Evolutionary conservation across 1,284 basidiomycete species (phyloP).

Genomic region (Ganoderma meredithae): DNA sequence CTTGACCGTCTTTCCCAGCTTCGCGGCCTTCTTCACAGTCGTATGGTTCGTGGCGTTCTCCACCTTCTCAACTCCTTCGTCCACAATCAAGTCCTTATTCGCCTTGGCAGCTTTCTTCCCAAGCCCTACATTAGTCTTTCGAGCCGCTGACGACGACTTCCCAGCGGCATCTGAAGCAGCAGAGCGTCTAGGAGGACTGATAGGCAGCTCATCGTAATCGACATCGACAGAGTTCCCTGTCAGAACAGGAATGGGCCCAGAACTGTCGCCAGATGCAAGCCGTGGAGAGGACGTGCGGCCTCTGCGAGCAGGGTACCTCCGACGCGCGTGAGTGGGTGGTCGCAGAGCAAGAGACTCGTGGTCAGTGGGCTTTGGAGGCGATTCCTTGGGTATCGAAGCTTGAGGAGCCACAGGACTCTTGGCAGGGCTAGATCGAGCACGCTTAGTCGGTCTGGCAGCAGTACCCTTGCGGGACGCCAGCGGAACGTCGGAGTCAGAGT

Average conservation of each 20-base stretch:
- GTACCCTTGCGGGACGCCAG: not conserved
- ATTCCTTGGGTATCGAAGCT: not conserved
- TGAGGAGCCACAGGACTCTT: not conserved
- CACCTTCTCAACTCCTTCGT: not conserved
- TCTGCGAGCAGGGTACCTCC: constrained; percentile 37
- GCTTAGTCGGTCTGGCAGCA: constrained; percentile 24
- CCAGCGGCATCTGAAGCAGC: constrained; percentile 2
- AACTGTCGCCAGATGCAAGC: not conserved
- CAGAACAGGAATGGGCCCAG: not conserved
- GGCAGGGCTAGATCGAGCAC: constrained; percentile 16
- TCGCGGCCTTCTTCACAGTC: not conserved
- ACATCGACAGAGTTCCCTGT: constrained; percentile 14
- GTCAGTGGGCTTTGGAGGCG: not conserved
- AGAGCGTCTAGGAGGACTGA: constrained; percentile 15
- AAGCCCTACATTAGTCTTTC: not conserved
- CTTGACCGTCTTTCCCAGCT: not conserved
- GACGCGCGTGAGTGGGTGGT: constrained; percentile 25
- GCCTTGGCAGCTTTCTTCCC: constrained; percentile 9
- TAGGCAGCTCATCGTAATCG: constrained; percentile 40
- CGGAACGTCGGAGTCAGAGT: constrained; percentile 12
- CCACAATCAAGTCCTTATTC: constrained; percentile 10
- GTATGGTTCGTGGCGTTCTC: not conserved
- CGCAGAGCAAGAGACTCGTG: constrained; percentile 28
- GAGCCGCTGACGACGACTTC: constrained; percentile 11
- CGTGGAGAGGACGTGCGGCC: constrained; percentile 31